Evolutionary conservation across 2,329 filamentous ascomycete genomes (phyloP), one percentile per base, ranked within the genome.

Genomic region (Harringtonia aguacate): DNA sequence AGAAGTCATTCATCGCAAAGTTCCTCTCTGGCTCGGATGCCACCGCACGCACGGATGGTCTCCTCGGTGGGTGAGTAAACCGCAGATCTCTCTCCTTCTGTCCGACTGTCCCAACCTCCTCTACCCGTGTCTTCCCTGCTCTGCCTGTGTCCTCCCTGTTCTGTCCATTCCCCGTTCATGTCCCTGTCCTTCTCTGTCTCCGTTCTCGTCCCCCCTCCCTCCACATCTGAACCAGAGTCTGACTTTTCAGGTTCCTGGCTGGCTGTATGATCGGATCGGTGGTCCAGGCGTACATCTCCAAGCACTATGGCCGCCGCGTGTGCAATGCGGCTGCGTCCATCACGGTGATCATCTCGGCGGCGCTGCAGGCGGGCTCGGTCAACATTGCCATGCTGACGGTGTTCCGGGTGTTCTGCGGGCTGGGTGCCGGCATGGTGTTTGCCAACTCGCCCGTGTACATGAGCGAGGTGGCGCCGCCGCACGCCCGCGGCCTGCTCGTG

Each of bases 401-500:
- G 4, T 29, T 30, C 28, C 37, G 37, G 10, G n/a, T 39, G 13
- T 3, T 39, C 4, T 29, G 24, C 27, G 37, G 37, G 15, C 8
- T 39, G 15, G 37, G 24, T 15, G 37, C 37, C 27, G 37, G 37
- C 27, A 39, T 39, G 17, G 15, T 39, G 15, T 29, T 27, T 30
- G 20, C 24, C 37, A 39, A 39, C 18, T 29, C 24, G 5, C 37
- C 37, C 24, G 37, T 39, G 15, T 39, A 39, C 27, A 30, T 39
- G 37, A 39, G 37, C 37, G 37, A 39, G 37, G 27, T 39, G n/a
- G 37, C 37, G 9, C 37, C 37, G 24, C 24, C 37, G 17, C 27
- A 29, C 17, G 24, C 37, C 10, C 37, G 37, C 27, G 37, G 37
- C 37, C 18, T 39, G 4, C 37, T 39, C 24, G 27, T 30, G 21